phyloP scores from a whole-genome alignment of 2,329 filamentous ascomycete species.

The Talaromyces piceae region DNA sequence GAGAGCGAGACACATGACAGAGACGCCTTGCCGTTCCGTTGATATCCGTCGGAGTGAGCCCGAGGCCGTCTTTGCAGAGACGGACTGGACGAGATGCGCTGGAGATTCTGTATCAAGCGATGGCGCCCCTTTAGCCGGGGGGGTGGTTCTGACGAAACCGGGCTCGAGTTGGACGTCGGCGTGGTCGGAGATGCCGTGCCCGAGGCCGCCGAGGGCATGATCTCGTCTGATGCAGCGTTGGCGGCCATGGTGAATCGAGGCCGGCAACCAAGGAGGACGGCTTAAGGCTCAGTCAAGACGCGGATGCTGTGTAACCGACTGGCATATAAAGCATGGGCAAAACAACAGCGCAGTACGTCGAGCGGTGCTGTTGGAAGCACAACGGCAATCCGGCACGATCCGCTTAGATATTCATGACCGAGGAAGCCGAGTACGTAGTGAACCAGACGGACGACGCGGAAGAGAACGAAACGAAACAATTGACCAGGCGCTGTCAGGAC shows the following conservation, averaged over 20 bases:
- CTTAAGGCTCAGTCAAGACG: no score
- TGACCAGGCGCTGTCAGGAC: no score
- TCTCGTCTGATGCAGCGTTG: slow-evolving; percentile 20
- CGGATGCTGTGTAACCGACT: no score
- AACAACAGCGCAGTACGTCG: not conserved
- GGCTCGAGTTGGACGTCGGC: slow-evolving; percentile 24
- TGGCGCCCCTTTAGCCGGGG: slow-evolving; percentile 61
- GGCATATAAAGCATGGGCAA: no score
- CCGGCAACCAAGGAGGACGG: no score
- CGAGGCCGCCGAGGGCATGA: slow-evolving; percentile 25
- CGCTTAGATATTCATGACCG: slow-evolving; percentile 3
- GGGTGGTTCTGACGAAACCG: slow-evolving; percentile 33
- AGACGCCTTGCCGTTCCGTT: slow-evolving; percentile 54
- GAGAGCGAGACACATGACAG: slow-evolving; percentile 59
- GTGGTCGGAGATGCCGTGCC: slow-evolving; percentile 27
- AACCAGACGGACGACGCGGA: not conserved
- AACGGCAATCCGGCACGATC: not conserved
- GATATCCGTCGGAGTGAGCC: slow-evolving; percentile 59
- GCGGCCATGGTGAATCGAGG: slow-evolving; percentile 22
- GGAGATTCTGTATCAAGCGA: slow-evolving; percentile 63
- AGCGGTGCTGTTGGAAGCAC: not conserved
- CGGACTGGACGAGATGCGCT: slow-evolving; percentile 74
- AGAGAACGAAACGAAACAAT: not conserved
- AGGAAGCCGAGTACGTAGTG: no score
- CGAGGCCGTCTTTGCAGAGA: slow-evolving; percentile 60